Conservation (phyloP, 179 eudicot species). For the Vitellaria paradoxa region DNA sequence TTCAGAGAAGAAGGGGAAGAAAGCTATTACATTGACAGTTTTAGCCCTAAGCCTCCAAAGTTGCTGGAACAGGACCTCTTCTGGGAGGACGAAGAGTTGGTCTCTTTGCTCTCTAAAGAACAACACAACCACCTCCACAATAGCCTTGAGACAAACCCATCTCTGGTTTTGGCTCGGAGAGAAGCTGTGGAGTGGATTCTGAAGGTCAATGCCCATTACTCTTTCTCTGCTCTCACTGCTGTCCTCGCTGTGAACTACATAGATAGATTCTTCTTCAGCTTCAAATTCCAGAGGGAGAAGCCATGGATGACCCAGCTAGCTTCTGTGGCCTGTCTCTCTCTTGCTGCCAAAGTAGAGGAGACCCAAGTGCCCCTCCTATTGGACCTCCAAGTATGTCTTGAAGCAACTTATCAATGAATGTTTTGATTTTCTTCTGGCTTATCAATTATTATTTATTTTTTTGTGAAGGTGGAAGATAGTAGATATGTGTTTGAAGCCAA, state of each 20-base stretch:
- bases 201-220: slow-evolving; percentile 31
- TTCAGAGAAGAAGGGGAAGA: slow-evolving; percentile 14
- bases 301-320: slow-evolving; percentile 54
- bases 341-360: slow-evolving; percentile 66
- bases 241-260: slow-evolving; percentile 48
- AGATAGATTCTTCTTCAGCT: slow-evolving; percentile 39
- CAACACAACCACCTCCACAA: slow-evolving; percentile 12
- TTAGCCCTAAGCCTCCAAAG: slow-evolving; percentile 18
- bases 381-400: slow-evolving; percentile 59
- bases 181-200: slow-evolving; percentile 54
- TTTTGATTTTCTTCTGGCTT: not conserved
- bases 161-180: slow-evolving; percentile 25
- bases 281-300: slow-evolving; percentile 32
- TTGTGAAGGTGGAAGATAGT: slow-evolving; percentile 38
- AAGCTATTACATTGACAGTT: slow-evolving; percentile 1
- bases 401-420: not conserved
- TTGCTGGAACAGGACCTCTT: slow-evolving; percentile 40
- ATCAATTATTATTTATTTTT: not conserved
- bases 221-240: slow-evolving; percentile 43
- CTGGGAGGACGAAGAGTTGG: slow-evolving; percentile 42
- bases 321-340: slow-evolving; percentile 52
- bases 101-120: slow-evolving; percentile 48
- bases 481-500: slow-evolving; percentile 39
- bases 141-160: slow-evolving; percentile 13
- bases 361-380: slow-evolving; percentile 57